Evolutionary conservation across 257 asterid genomes (phyloP).

Genomic region (Jasminum sambac): DNA sequence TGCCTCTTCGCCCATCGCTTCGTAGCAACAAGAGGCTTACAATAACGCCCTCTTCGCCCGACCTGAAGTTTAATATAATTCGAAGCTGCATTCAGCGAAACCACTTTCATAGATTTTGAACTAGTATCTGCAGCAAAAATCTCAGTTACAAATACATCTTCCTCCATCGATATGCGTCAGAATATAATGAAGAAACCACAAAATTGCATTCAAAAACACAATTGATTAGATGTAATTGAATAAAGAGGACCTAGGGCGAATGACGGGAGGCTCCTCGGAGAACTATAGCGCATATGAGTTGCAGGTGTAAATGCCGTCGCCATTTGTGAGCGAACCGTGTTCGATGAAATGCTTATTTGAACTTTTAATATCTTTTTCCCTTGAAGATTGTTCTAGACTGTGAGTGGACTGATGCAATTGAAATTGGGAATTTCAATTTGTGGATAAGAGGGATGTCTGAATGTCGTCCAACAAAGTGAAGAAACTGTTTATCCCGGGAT

Average conservation of each 20-base stretch:
- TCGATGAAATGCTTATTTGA: constrained; percentile 37
- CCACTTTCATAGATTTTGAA: constrained; percentile 30
- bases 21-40: constrained; percentile 36
- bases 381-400: neutral
- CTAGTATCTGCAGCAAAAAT: constrained; percentile 43
- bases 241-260: constrained; percentile 35
- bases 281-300: constrained; percentile 48
- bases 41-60: constrained; percentile 40
- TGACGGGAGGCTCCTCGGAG: constrained; percentile 39
- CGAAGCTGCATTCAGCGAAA: constrained; percentile 61
- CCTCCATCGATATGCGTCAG: neutral
- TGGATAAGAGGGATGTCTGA: neutral
- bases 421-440: neutral
- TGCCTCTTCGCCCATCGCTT: constrained; percentile 47
- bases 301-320: constrained; percentile 63
- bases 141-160: constrained; percentile 4
- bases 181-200: neutral
- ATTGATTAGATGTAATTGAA: neutral
- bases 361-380: neutral
- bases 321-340: constrained; percentile 38
- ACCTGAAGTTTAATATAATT: constrained; percentile 58
- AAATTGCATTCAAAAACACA: neutral
- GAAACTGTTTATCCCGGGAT: neutral
- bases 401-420: neutral
- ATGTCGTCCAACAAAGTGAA: neutral